Evolutionary conservation across 116 monocot genomes (phyloP).

Genomic region (Trichopus zeylanicus): DNA sequence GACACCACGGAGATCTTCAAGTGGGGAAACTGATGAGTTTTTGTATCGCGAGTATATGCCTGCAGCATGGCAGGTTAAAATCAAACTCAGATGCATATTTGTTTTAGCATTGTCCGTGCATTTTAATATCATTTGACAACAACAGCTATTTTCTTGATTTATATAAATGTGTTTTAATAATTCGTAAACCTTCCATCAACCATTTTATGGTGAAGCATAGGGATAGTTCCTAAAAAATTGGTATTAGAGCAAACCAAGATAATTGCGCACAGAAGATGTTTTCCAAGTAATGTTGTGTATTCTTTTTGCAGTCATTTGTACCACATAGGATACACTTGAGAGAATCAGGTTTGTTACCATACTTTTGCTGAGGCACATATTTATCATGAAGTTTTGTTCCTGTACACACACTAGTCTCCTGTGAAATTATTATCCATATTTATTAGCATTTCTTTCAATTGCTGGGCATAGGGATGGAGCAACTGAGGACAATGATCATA

Average conservation of each 20-base stretch:
- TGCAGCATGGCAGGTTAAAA: constrained; percentile 64
- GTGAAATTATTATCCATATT: neutral
- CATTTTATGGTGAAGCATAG: neutral
- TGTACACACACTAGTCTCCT: neutral
- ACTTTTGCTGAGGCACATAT: neutral
- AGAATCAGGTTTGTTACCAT: constrained; percentile 51
- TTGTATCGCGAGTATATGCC: constrained; percentile 75
- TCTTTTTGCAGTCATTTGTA: constrained; percentile 64
- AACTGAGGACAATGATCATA: constrained; percentile 9
- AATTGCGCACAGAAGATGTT: neutral
- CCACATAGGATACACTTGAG: constrained; percentile 63
- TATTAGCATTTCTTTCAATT: neutral
- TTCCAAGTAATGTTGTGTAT: neutral
- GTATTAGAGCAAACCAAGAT: neutral
- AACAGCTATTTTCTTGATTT: neutral
- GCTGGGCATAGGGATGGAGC: constrained; percentile 24
- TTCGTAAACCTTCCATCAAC: neutral
- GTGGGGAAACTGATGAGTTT: constrained; percentile 14
- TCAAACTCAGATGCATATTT: constrained; percentile 1
- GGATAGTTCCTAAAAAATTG: neutral
- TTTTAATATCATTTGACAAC: neutral
- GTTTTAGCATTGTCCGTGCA: neutral
- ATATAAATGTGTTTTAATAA: neutral
- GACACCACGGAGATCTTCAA: constrained; percentile 9
- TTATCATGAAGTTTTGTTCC: neutral